These are phyloP conservation scores for Digitaria exilis DNA, from an alignment of 202 grass and related monocot species.

Conservation along the genomic window DNA sequence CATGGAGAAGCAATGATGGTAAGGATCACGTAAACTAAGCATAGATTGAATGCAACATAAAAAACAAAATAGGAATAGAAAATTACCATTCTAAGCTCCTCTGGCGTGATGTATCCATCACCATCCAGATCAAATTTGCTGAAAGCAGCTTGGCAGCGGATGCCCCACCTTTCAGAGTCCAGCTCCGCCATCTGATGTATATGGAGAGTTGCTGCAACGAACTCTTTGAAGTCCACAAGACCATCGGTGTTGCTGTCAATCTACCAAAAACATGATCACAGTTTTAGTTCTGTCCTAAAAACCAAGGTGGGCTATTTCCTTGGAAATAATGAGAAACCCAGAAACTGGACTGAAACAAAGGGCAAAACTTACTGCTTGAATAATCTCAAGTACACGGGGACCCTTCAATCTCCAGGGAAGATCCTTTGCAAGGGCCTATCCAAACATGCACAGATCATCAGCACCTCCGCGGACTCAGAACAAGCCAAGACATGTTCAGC, in stretches of 20 bases:
- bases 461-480: constrained; percentile 1
- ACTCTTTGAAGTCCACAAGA: constrained; percentile 93
- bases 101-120: constrained; percentile 94
- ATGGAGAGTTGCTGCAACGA: constrained; percentile 92
- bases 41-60: background rate
- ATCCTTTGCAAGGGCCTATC: constrained; percentile 95
- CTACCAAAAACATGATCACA: constrained; percentile 51
- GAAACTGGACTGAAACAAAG: background rate
- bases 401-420: constrained; percentile 95
- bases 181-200: constrained; percentile 96
- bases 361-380: constrained; percentile 73
- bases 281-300: constrained; percentile 2
- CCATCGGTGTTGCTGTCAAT: constrained; percentile 97
- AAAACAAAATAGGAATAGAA: constrained; percentile 39
- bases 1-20: background rate
- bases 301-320: constrained; percentile 15
- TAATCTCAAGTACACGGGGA: constrained; percentile 89
- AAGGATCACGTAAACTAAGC: background rate
- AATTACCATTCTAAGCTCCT: constrained; percentile 93
- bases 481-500: background rate
- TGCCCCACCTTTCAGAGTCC: constrained; percentile 76
- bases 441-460: constrained; percentile 38
- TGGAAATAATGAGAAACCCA: constrained; percentile 12
- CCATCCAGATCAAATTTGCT: constrained; percentile 93
- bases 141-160: constrained; percentile 87